Conservation (phyloP, 805 yeast genomes). For the Tetrapisispora arboricola region DNA sequence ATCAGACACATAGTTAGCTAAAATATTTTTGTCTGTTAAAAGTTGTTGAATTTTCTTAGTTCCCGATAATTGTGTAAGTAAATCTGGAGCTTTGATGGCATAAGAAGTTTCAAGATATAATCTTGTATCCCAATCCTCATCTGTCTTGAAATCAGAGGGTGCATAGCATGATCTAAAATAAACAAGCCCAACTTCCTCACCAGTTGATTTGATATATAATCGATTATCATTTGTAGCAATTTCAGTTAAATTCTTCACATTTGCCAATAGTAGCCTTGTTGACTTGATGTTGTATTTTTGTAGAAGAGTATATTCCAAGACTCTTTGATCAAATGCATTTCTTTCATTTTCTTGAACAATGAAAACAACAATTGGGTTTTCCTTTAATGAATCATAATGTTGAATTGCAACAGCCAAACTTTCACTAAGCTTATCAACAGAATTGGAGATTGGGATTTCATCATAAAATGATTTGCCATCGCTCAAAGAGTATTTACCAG, state of each 20-base stretch:
- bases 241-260: slow-evolving; percentile 37
- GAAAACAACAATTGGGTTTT: slow-evolving; percentile 51
- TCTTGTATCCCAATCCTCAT: slow-evolving; percentile 70
- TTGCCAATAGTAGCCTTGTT: slow-evolving; percentile 56
- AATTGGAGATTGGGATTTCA: slow-evolving; percentile 55
- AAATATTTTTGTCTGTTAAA: slow-evolving; percentile 44
- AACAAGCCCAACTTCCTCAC: slow-evolving; percentile 73
- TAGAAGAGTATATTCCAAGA: slow-evolving; percentile 62
- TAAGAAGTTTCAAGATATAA: slow-evolving; percentile 55
- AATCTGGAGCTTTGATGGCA: slow-evolving; percentile 88
- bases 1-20: slow-evolving; percentile 37
- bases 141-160: slow-evolving; percentile 64
- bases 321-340: slow-evolving; percentile 86
- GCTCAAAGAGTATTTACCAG: slow-evolving; percentile 41
- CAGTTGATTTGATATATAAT: slow-evolving; percentile 42
- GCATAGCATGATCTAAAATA: slow-evolving; percentile 86
- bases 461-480: slow-evolving; percentile 34
- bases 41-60: slow-evolving; percentile 90
- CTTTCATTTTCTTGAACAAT: slow-evolving; percentile 80
- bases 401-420: slow-evolving; percentile 61
- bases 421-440: slow-evolving; percentile 48
- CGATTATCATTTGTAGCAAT: slow-evolving; percentile 34
- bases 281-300: slow-evolving; percentile 47
- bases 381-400: slow-evolving; percentile 35
- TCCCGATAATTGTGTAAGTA: slow-evolving; percentile 84